Base-by-base conservation (phyloP, 2,329 filamentous ascomycete species). In the Pyrenochaeta sp. region DNA sequence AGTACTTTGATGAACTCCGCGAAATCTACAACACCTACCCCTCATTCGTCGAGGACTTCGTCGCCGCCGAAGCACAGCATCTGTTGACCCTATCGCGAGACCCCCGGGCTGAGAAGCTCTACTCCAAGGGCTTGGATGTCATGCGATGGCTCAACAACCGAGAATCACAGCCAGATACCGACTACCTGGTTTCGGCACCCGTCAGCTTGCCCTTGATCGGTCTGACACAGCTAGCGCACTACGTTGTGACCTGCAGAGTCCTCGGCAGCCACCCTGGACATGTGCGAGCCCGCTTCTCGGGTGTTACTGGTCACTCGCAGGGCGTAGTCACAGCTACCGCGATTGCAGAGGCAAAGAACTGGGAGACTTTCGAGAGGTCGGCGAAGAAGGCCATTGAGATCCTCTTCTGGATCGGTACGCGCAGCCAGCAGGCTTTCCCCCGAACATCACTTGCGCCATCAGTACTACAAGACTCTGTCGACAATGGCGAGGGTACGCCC, bases 1-100 rank as follows among this genome's bases (percentile, higher is more conserved):
- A 99, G 79, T 99, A 99, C 79, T 99, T 99, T 71, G 94, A 99
- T 66, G 95, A 99, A 81, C 85, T 99, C 58, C 88, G 95, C 51
- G 90, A 96, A 75, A 86, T 98, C 53, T 94, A 94, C 81, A 87
- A 83, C 68, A 97, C 93, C 54, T 99, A 99, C 79, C 89, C 91
- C 11, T 90, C 90, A 23, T 96, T 99, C 64, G 87, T 97, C 4
- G 90, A 91, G 64, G 92, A 96, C 62, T 87, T 98, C 61, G 85
- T 99, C 70, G 84, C 85, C 23, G 85, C 87, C 20, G 89, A 92
- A 7, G 93, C 95, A 12, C 90, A 96, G 71, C 87, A 96, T 49
- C 85, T 99, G n/a, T 92, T 94, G 74, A 88, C 82, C 21, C 84
- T 99, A 36, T 89, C 93, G 31, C 87, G 90, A 64, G 90, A 97